Percentiles rank a stretch among this genome's conserved stretches.
Evolutionary conservation across 495 filamentous ascomycete species (phyloP).

Genomic region (Hypoxylon rickii): DNA sequence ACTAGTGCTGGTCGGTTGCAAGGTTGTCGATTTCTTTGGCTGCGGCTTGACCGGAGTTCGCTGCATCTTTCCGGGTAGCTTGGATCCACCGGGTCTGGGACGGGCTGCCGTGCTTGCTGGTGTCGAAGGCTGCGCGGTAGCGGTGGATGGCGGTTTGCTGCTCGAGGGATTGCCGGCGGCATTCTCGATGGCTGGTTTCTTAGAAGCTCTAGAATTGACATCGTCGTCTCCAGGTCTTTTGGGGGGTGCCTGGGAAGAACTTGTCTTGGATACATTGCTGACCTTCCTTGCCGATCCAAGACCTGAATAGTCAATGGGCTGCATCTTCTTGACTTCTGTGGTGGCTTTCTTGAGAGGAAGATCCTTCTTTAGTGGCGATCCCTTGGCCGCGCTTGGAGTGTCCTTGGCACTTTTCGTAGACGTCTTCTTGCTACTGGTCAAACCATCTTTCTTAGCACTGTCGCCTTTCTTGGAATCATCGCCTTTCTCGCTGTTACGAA

Average conservation of each 20-base stretch:
- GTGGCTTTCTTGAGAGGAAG: slow-evolving; percentile 17
- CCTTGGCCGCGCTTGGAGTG: not conserved
- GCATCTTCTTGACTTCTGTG: slow-evolving; percentile 25
- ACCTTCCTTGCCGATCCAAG: slow-evolving; percentile 36
- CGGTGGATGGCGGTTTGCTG: slow-evolving; percentile 20
- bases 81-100: slow-evolving; percentile 32
- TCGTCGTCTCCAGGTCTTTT: slow-evolving; percentile 48
- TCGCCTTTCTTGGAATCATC: slow-evolving; percentile 11
- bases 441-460: slow-evolving; percentile 8
- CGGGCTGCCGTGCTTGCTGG: slow-evolving; percentile 17
- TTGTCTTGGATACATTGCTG: slow-evolving; percentile 27
- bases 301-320: slow-evolving; percentile 32
- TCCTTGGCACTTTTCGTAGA: slow-evolving; percentile 9
- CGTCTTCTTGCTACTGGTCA: slow-evolving; percentile 13
- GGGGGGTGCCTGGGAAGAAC: slow-evolving; percentile 14
- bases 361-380: slow-evolving; percentile 7
- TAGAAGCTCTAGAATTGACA: slow-evolving; percentile 41
- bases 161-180: slow-evolving; percentile 14
- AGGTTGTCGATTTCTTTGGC: slow-evolving; percentile 42
- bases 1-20: slow-evolving; percentile 15
- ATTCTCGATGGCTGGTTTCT: slow-evolving; percentile 46
- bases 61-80: slow-evolving; percentile 38
- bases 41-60: slow-evolving; percentile 35
- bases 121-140: slow-evolving; percentile 19
- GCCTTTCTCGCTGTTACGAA: too few relatives aligned